Base-by-base conservation (phyloP, 495 filamentous ascomycete genomes). In the Neurospora sublineolata region DNA sequence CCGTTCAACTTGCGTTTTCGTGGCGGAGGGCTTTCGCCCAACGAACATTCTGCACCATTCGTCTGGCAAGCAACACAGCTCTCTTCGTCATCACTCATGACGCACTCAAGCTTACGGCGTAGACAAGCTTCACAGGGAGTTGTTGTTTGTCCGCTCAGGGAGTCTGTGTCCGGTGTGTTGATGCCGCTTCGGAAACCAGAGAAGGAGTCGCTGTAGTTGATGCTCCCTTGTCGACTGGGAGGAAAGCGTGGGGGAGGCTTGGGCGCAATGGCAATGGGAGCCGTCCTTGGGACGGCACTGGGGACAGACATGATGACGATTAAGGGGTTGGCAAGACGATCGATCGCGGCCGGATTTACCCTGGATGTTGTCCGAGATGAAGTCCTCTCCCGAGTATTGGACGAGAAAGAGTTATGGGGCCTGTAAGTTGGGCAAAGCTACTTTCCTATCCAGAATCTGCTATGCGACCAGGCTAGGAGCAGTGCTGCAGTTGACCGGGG, bases 101-200 rank as follows among this genome's bases (percentile, higher is more conserved):
- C 93, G 83, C 95, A 99, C 76, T 93, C 90, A 76, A 89, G 93
- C 80, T 94, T 93, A 78, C 94, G 85, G 80, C 88, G 87, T 71
- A 93, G 85, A 82, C 95, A 99, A 52, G 92, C 80, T 76, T 84
- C 85, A 77, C 86, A 88, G 46, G 85, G 81, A 33, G 12, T 64
- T 42, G 80, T 74, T 27, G 76, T 69, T n/a, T 76, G 76, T 27
- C 83, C 81, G 77, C 78, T 84, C 69, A 82, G 75, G 33, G 84
- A 86, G 67, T 83, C 79, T 23, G 84, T 84, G 58, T 86, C 84
- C n/a, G 84, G 78, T 16, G 78, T 85, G 71, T 85, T 82, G 69
- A 83, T 79, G 73, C 84, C 83, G 74, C 78, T 82, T 74, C 83
- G 83, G 73, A 82, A 82, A 70, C 79, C 78, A 38, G 77, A 74